These are phyloP conservation scores for Lactarius tabidus DNA, from an alignment of 768 basidiomycete genomes.

Conservation along the genomic window DNA sequence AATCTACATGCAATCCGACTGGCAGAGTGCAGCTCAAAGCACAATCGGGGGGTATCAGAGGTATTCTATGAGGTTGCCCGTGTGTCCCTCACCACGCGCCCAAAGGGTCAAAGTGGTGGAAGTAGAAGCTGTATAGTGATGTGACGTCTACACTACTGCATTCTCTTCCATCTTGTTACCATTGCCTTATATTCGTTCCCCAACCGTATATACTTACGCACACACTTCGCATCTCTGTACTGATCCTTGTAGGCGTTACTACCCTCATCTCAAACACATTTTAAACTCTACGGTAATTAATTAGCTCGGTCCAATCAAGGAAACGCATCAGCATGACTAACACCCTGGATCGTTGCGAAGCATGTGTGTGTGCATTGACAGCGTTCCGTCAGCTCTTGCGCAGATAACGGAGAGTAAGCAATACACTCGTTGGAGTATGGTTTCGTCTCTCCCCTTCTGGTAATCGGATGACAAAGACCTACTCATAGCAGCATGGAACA, in stretches of 20 bases:
- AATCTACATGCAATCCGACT: neutral
- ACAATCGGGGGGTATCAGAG: slow-evolving; percentile 90
- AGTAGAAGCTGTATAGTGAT: slow-evolving; percentile 52
- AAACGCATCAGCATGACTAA: neutral
- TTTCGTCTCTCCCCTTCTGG: neutral
- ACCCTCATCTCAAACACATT: slow-evolving; percentile 10
- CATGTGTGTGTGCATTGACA: neutral
- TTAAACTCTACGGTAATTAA: slow-evolving; percentile 2
- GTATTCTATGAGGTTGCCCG: slow-evolving; percentile 91
- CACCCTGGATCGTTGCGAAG: neutral
- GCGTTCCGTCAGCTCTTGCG: neutral
- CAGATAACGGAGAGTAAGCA: neutral
- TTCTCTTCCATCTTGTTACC: neutral
- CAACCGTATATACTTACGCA: slow-evolving; percentile 18
- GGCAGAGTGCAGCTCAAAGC: slow-evolving; percentile 94
- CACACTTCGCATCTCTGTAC: slow-evolving; percentile 15
- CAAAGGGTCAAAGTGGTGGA: slow-evolving; percentile 53
- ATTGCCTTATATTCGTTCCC: neutral
- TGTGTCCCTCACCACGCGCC: slow-evolving; percentile 70
- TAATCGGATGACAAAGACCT: neutral
- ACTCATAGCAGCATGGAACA: neutral
- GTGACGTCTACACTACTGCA: slow-evolving; percentile 36
- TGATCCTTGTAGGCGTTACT: slow-evolving; percentile 22
- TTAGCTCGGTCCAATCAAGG: neutral
- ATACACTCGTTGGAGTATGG: neutral